Percentiles rank a stretch among this genome's conserved stretches.
Conservation (phyloP, 495 filamentous ascomycete species). For the Neurospora sp. region DNA sequence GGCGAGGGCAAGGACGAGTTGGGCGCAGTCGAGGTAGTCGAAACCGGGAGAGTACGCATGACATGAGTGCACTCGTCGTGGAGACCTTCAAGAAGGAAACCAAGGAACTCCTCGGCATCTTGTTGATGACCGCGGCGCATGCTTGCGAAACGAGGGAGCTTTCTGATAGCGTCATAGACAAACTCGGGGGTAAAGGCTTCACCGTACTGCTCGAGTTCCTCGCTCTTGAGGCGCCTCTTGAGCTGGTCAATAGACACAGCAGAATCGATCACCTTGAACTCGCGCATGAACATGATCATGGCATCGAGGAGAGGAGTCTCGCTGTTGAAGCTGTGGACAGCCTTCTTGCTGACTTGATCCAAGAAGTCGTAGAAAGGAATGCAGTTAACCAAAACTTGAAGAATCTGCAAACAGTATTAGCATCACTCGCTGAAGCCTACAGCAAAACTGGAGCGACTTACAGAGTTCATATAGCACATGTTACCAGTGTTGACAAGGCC, state of each 20-base stretch:
- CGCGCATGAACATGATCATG: conserved; percentile 93
- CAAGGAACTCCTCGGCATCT: conserved; percentile 95
- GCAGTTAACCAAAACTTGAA: conserved; percentile 90
- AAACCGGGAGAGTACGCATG: conserved; percentile 44
- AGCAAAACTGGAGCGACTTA: conserved; percentile 35
- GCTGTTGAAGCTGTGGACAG: conserved; percentile 84
- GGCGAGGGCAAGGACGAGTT: conserved; percentile 30
- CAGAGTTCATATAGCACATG: conserved; percentile 99
- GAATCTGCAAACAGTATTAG: conserved; percentile 44
- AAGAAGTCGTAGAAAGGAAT: conserved; percentile 90
- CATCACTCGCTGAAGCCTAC: not conserved
- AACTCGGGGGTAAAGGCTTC: conserved; percentile 90
- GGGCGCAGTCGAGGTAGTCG: conserved; percentile 29
- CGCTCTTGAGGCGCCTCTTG: conserved; percentile 59
- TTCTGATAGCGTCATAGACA: conserved; percentile 84
- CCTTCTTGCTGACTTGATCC: conserved; percentile 73
- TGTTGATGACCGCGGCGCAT: conserved; percentile 97
- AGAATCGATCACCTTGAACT: conserved; percentile 79
- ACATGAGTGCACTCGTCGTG: conserved; percentile 84
- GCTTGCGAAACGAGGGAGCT: conserved; percentile 75
- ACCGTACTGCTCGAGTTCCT: conserved; percentile 82
- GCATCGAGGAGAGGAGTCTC: conserved; percentile 90
- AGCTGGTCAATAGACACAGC: conserved; percentile 65
- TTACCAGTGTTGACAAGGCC: conserved; percentile 95
- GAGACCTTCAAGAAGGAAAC: conserved; percentile 83